Base-by-base conservation (phyloP, 345 rosid genomes). In the Pugionium cornutum region DNA sequence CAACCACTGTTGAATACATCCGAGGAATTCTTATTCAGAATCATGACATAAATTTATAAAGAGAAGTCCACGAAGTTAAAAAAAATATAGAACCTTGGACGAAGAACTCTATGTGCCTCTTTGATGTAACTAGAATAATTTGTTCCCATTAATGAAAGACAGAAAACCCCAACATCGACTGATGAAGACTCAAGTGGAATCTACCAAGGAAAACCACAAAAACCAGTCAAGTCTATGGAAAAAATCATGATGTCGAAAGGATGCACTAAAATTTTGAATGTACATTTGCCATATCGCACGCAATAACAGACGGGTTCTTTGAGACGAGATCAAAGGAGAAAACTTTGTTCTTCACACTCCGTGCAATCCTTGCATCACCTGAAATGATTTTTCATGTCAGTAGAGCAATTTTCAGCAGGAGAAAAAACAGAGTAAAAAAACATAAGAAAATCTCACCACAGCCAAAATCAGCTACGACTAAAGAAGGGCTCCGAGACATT, bases 381-480 rank as follows among this genome's bases (percentile, higher is more conserved):
- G 76, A 28, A 73, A 63, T 29, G 73, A 7, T n/a, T n/a, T n/a
- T n/a, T 2, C 33, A 62, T 34, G n/a, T 44, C 11, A 25, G 27
- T 53, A 29, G 0, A 69, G 58, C 9, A 4, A 10, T 10, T n/a
- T n/a, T n/a, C n/a, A n/a, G n/a, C n/a, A n/a, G n/a, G n/a, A n/a
- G n/a, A n/a, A n/a, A n/a, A n/a, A n/a, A n/a, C n/a, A n/a, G n/a
- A n/a, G n/a, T n/a, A n/a, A n/a, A n/a, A n/a, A n/a, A n/a, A n/a
- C n/a, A n/a, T n/a, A n/a, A 33, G 36, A 66, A 58, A 76, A 53
- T 32, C 87, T 89, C 69, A 94, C 97, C 97, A 62, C 99, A 94
- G 31, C 99, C 99, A 73, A 94, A 94, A 85, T 94, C 99, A 62
- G 99, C 95, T n/a, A 94, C 92, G 6, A 82, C 76, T 66, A 94